A percentile compares a stretch with the other conserved stretches of the same genome.
Evolutionary conservation across 257 asterid genomes (phyloP).

Genomic region (Scutellaria barbata): DNA sequence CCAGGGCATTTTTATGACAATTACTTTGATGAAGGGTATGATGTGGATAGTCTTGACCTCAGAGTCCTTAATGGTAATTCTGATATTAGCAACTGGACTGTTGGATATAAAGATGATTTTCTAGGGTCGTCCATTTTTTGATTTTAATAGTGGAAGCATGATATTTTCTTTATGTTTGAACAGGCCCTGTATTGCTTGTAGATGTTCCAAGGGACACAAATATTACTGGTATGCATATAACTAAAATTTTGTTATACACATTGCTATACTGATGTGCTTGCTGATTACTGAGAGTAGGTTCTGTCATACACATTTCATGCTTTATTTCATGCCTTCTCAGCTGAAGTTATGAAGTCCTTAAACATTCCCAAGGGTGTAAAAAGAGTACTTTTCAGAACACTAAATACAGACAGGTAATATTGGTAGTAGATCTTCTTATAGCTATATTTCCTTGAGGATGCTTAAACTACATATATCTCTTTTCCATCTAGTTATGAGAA

Average conservation of each 20-base stretch:
- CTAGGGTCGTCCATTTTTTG: neutral
- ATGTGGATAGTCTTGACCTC: constrained; percentile 81
- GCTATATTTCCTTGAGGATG: constrained; percentile 1
- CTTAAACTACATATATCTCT: constrained; percentile 9
- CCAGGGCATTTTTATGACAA: constrained; percentile 77
- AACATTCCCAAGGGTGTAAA: constrained; percentile 86
- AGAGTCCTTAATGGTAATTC: constrained; percentile 70
- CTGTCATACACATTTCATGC: neutral
- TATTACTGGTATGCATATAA: constrained; percentile 65
- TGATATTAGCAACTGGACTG: too few species aligned
- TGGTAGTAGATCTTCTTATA: constrained; percentile 10
- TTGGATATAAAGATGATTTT: neutral
- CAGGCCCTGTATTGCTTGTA: constrained; percentile 86
- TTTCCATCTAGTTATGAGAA: neutral
- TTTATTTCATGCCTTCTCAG: constrained; percentile 42
- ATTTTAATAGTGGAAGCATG: neutral
- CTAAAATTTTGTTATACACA: neutral
- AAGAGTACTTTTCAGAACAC: constrained; percentile 92
- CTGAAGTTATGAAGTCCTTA: constrained; percentile 88
- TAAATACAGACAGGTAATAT: constrained; percentile 89
- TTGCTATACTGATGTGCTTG: neutral
- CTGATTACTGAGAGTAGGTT: constrained; percentile 4
- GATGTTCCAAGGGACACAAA: constrained; percentile 94
- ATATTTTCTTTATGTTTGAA: constrained; percentile 32
- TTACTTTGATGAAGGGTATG: constrained; percentile 72